Evolutionary conservation across 192 early-diverging fungal genomes (phyloP), one percentile per base, ranked within the genome.

Genomic region (Glomus cerebriforme): DNA sequence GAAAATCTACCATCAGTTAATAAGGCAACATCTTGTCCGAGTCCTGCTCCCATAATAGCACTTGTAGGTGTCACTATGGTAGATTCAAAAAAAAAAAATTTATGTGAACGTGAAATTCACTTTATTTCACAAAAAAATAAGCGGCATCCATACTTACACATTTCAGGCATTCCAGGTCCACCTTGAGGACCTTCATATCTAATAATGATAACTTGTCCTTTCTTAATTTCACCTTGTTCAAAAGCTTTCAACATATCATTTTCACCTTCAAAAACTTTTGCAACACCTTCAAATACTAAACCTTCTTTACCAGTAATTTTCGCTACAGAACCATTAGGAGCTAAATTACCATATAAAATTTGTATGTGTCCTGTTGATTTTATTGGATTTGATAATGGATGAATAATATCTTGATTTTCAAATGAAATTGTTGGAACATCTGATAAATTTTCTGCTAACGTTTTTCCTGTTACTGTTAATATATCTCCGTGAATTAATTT

Each of bases 221-320:
- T 96, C 83, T 79, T 83, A 81, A 99, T 96, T 82, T 97, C 90
- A 39, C 90, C 90, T 35, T 89, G 88, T 85, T 98, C 96, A 59
- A 99, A 84, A 12, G 96, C 94, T 29, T 81, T 83, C 79, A 99
- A 85, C 94, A 99, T 97, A 34, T 93, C 93, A 80, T 93, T 91
- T 83, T 99, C 98, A 45, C 91, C 91, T 70, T 99, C 95, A 81
- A 92, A 99, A 32, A 97, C 95, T 73, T 92, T 91, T 65, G 98
- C 98, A 8, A 89, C 88, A 26, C 98, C 98, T 54, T 85, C 82
- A 81, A 99, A 99, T 64, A 80, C 62, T 13, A 98, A 88, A 26
- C 98, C 98, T 89, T 99, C 96, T 87, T 99, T 99, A 69, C 98
- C 98, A 13, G 98, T 99, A 87, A 99, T 99, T 88, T 99, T 99